A percentile compares a stretch with the other conserved stretches of the same genome.
Conservation (phyloP, 192 early-diverging fungal genomes). For the Coemansia sp. region DNA sequence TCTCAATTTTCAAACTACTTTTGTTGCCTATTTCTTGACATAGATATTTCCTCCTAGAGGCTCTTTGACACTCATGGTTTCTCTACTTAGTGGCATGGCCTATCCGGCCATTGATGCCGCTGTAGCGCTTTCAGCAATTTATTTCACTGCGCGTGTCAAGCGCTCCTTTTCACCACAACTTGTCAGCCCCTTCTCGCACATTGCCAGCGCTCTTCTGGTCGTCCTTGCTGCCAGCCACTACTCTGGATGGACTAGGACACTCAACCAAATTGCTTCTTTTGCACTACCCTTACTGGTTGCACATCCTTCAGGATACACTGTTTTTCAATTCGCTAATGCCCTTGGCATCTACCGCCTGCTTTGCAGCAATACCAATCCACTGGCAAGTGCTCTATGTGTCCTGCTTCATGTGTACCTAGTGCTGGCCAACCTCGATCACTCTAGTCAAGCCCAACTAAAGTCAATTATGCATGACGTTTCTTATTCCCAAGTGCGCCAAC, state of each 20-base stretch:
- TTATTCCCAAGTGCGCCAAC: constrained; percentile 16
- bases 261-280: constrained; percentile 1
- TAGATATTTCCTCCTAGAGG: background rate
- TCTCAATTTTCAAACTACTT: background rate
- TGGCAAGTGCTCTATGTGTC: background rate
- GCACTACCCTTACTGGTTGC: background rate
- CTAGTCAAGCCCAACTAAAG: constrained; percentile 3
- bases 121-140: background rate
- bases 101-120: background rate
- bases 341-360: constrained; percentile 19
- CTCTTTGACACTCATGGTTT: background rate
- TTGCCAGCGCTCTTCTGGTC: constrained; percentile 2
- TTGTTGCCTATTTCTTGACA: background rate
- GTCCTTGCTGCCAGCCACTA: constrained; percentile 6
- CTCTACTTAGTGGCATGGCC: background rate
- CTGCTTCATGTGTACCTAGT: constrained; percentile 14
- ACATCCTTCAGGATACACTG: background rate
- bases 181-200: background rate
- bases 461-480: constrained; percentile 2
- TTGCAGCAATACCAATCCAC: background rate
- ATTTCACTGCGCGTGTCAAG: background rate
- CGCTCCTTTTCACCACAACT: background rate
- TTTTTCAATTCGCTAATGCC: constrained; percentile 18
- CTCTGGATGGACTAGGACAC: background rate
- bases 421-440: constrained; percentile 13